Evolutionary conservation across 352 stramenopile genomes (phyloP), one percentile per base, ranked within the genome.

Genomic region (Globisporangium spiculum): DNA sequence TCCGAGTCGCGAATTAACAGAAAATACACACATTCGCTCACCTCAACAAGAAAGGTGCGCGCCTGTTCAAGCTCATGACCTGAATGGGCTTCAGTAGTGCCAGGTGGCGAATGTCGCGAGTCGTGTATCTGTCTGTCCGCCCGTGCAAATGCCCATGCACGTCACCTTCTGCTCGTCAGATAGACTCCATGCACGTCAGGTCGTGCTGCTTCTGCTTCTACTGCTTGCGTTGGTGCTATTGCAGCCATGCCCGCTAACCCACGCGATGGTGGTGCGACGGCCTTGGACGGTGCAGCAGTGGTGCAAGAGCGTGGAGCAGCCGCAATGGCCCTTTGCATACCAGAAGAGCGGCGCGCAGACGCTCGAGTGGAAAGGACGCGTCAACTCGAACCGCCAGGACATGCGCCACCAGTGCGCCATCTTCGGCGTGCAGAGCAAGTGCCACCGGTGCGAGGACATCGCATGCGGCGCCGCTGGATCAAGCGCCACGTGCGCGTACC

Each of bases 261-360:
- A 62, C 0, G 77, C 65, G 7, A 93, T 92, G 75, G 83, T 96
- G 64, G 65, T 98, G 48, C 77, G 73, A n/a, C 90, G 90, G 1
- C 71, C 89, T 9, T 97, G 91, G 91, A 97, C 83, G 0, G 87
- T 76, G 8, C 80, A 96, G 78, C 78, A 80, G 20, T 97, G 91
- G 89, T 98, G 96, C 63, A 70, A 85, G 41, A 93, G 76, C 65
- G 90, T 97, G 7, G 75, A 83, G 53, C 71, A 82, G 18, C 92
- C 94, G 24, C 74, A 85, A 16, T 99, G 92, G 92, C 97, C 97
- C 14, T 98, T 98, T 66, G 91, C 94, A 18, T 99, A 99, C 77
- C 82, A 92, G 66, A 98, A 98, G 74, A 73, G 70, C 24, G 22
- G 52, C 3, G 50, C 56, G 2, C 89, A 98, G 69, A 73, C 62